Base-by-base conservation (phyloP, 345 rosid genomes). In the Excoecaria cochinchinensis region DNA sequence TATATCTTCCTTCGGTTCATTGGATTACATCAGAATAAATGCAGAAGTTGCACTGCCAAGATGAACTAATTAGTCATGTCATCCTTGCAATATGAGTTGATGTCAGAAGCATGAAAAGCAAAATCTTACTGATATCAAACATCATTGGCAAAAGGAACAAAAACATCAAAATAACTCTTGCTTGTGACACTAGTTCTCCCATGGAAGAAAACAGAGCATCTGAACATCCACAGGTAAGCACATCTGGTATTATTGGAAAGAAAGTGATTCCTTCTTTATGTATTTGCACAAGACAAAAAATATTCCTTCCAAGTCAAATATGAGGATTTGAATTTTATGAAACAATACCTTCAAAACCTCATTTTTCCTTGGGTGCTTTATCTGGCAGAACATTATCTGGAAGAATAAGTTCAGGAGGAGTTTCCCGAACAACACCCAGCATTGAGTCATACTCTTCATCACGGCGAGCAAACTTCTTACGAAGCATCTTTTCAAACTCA, bases 401-500 rank as follows among this genome's bases (percentile, higher is more conserved):
- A 77, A 90, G 94, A 73, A 82, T 87, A 70, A 92, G 92, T 75
- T 95, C 94, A 59, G 90, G 88, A 25, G 97, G 95, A 39, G 87
- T 88, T 85, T 89, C 97, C 31, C 93, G 90, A 42, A 91, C 89
- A 71, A 90, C 88, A 25, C 97, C 97, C 71, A 95, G 82, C 97
- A 92, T 84, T 8, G 97, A 88, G 85, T 92, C 97, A 73, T 92
- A 89, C 67, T 90, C 93, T 87, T 92, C 97, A 63, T 95, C 95
- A 64, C 83, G 78, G 57, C 3, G 75, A 46, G 89, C 94, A 82
- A 86, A 85, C 87, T 88, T 95, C 85, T 87, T 91, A 74, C 97
- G 90, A n/a, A 95, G 91, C 72, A 82, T 89, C 86, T 91, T 95
- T 88, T 95, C 97, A 38, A 95, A 91, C 85, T 92, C 97, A 11